phyloP scores from a whole-genome alignment of 306 rosid species.

The Abrus precatorius region DNA sequence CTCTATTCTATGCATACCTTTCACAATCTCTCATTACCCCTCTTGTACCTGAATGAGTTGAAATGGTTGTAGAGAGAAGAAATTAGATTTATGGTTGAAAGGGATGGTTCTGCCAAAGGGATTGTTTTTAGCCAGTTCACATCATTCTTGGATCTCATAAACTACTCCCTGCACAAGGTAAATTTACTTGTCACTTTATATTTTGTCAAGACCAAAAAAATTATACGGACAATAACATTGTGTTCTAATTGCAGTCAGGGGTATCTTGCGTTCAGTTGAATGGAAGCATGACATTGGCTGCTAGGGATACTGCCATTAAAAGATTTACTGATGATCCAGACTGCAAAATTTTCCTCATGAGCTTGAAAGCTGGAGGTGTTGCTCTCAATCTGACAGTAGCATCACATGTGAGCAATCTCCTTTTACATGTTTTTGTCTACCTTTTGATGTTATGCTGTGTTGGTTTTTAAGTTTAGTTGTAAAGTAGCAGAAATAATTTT shows the following conservation, averaged over 20 bases:
- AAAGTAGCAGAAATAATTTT: background rate
- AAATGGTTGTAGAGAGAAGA: conserved; percentile 82
- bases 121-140: conserved; percentile 98
- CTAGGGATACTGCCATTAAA: conserved; percentile 79
- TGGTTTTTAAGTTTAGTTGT: conserved; percentile 15
- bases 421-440: conserved; percentile 14
- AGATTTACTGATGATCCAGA: conserved; percentile 82
- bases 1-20: conserved; percentile 10
- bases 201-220: conserved; percentile 23
- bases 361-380: conserved; percentile 97
- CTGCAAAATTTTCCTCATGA: conserved; percentile 93
- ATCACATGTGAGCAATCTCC: conserved; percentile 73
- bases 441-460: conserved; percentile 18
- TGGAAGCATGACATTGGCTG: conserved; percentile 88
- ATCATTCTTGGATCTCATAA: conserved; percentile 92
- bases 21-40: background rate
- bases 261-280: conserved; percentile 79
- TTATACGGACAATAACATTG: conserved; percentile 28
- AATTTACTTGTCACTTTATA: conserved; percentile 7
- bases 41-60: conserved; percentile 35
- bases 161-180: conserved; percentile 80
- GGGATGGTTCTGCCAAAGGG: conserved; percentile 96
- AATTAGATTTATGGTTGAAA: conserved; percentile 88
- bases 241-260: conserved; percentile 73
- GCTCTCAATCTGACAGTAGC: conserved; percentile 95